Base-by-base conservation (phyloP, 1,284 basidiomycete species). In the Leccinum solheimii region DNA sequence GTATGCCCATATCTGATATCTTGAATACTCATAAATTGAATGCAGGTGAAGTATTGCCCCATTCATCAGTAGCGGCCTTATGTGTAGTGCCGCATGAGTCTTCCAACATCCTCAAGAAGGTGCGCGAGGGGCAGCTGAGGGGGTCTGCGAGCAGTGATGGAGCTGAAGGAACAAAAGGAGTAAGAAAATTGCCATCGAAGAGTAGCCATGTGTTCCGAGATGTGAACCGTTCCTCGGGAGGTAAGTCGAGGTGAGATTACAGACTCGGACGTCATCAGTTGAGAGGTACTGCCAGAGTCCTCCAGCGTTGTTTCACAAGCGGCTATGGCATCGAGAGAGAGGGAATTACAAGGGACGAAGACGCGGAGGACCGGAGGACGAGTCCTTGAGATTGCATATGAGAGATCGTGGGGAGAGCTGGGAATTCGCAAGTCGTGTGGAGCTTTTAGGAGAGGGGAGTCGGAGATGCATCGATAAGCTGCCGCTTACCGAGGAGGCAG, bases 241-340 rank as follows among this genome's bases (percentile, higher is more conserved):
- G 50, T 34, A 60, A 59, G 56, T 66, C 65, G 8, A 68, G 51
- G 48, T 65, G 61, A 38, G 69, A 71, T 92, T 92, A 72, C 87
- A 91, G 27, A 92, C 81, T 26, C 26, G 26, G 45, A 91, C 74
- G 69, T 92, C 90, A 2, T 91, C 90, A 0, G 81, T 81, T 2
- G 86, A 88, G 34, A 92, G 80, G 65, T 89, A 82, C 10, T 80
- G 76, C 90, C 90, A 92, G 5, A 92, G 78, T 0, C 84, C 87
- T 2, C 81, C 80, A 2, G 80, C 78, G 19, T 82, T 51, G 83
- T 79, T 69, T 90, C 86, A 70, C 88, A 90, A 6, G 77, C 76
- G 3, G 78, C 69, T 48, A 90, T 76, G 16, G 81, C 78, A 30
- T 76, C 75, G 3, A 80, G 78, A 55, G 84, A 79, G 45, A 90